phyloP scores from a whole-genome alignment of 2,329 filamentous ascomycete genomes.

The Fusarium odoratissimum region DNA sequence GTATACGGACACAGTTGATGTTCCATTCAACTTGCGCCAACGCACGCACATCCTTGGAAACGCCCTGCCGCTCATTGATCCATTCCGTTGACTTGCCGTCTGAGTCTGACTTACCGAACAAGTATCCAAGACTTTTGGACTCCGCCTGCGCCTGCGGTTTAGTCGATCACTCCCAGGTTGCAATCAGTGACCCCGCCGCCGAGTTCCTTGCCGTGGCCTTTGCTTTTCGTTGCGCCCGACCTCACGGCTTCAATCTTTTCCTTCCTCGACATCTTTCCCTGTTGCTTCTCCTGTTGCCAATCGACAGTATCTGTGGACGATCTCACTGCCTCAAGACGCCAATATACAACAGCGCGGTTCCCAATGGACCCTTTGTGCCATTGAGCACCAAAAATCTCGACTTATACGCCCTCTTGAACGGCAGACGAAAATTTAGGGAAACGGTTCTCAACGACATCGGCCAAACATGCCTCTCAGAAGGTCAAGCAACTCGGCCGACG shows the following conservation, averaged over 20 bases:
- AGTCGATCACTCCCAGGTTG: conserved; percentile 35
- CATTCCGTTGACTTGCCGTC: conserved; percentile 29
- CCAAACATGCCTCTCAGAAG: conserved; percentile 44
- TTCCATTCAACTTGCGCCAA: conserved; percentile 34
- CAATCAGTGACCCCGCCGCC: conserved; percentile 32
- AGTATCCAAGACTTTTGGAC: conserved; percentile 27
- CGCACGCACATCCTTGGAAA: conserved; percentile 26
- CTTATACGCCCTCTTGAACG: conserved; percentile 1
- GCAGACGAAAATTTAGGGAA: conserved; percentile 2
- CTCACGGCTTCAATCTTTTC: conserved; percentile 23
- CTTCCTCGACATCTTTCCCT: conserved; percentile 13
- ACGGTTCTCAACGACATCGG: conserved; percentile 11
- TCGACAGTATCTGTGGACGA: not conserved
- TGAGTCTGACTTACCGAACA: conserved; percentile 21
- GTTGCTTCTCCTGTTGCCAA: conserved; percentile 10
- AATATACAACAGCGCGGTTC: conserved; percentile 4
- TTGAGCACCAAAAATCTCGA: conserved; percentile 30
- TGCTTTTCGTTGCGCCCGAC: conserved; percentile 26
- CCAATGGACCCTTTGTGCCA: conserved; percentile 35
- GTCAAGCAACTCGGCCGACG: conserved; percentile 42
- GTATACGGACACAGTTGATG: conserved; percentile 15
- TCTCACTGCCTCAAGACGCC: conserved; percentile 2
- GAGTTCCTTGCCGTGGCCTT: conserved; percentile 20
- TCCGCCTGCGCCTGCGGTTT: conserved; percentile 26
- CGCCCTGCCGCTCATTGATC: conserved; percentile 26